Evolutionary conservation across 2,329 filamentous ascomycete genomes (phyloP).

Genomic region (Rachicladosporium sp.): DNA sequence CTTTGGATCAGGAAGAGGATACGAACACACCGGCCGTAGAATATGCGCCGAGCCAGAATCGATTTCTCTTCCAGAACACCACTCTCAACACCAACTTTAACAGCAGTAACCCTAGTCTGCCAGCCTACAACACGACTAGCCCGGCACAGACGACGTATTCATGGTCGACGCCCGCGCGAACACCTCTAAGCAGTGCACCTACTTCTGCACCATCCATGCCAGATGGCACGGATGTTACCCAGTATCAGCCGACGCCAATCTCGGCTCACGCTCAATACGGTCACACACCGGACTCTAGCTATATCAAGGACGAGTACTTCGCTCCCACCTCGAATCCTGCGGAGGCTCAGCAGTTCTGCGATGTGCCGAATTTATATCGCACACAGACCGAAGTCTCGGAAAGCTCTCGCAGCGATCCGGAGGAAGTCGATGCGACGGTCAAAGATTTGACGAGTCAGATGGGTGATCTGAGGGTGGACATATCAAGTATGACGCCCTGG

Average conservation of each 20-base stretch:
- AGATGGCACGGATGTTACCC: neutral
- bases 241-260: too few species aligned
- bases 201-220: conserved; percentile 9
- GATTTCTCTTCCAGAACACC: conserved; percentile 20
- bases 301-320: too few species aligned
- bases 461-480: conserved; percentile 76
- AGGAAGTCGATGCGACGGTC: conserved; percentile 21
- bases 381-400: conserved; percentile 15
- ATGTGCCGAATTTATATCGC: conserved; percentile 10
- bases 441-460: conserved; percentile 45
- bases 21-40: conserved; percentile 10
- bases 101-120: neutral
- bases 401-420: conserved; percentile 19
- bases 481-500: conserved; percentile 79
- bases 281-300: too few species aligned
- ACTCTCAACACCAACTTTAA: conserved; percentile 8
- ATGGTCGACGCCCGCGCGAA: conserved; percentile 3
- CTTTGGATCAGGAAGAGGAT: conserved; percentile 60
- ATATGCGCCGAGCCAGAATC: conserved; percentile 12
- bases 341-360: too few species aligned
- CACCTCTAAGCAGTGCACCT: conserved; percentile 6
- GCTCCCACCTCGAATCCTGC: too few species aligned
- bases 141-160: conserved; percentile 5
- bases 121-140: conserved; percentile 1
- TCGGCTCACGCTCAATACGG: too few species aligned